phyloP scores from a whole-genome alignment of 345 rosid species.

The Citrus mangshanensis region DNA sequence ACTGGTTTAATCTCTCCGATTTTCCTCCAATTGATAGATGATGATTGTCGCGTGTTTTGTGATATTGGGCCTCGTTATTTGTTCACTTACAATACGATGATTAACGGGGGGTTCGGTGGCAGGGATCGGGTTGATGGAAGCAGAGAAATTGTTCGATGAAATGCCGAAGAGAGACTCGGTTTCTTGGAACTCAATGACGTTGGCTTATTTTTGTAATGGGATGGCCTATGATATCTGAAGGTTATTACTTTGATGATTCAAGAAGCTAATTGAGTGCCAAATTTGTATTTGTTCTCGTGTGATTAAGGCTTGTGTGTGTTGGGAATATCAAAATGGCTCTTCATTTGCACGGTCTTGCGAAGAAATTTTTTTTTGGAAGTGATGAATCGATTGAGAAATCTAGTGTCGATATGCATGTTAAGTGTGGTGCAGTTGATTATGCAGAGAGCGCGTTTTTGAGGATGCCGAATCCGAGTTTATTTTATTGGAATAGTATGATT shows the following conservation, averaged over 20 bases:
- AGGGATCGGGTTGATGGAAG: constrained; percentile 1
- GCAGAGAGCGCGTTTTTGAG: constrained; percentile 20
- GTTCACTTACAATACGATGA: constrained; percentile 13
- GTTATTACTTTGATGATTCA: constrained; percentile 12
- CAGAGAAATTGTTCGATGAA: constrained; percentile 25
- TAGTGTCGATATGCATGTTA: constrained; percentile 21
- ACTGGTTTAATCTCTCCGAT: too few species aligned
- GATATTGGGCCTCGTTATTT: constrained; percentile 6
- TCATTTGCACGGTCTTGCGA: constrained; percentile 17
- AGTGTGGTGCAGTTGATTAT: constrained; percentile 4
- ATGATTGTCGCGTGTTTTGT: constrained; percentile 10
- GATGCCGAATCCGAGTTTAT: constrained; percentile 16
- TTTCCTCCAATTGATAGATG: not conserved
- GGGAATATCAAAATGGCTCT: constrained; percentile 17
- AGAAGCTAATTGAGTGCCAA: not conserved
- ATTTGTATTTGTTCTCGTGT: constrained; percentile 9
- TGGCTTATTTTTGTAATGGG: constrained; percentile 10
- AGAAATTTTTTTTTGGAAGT: constrained; percentile 10
- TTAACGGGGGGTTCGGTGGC: not conserved
- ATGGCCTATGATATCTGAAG: not conserved
- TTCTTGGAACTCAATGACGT: constrained; percentile 28
- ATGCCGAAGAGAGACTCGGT: constrained; percentile 25
- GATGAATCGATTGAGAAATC: constrained; percentile 3
- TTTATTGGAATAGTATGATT: constrained; percentile 30
- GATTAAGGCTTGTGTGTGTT: constrained; percentile 24